Evolutionary conservation across 495 filamentous ascomycete genomes (phyloP).

Genomic region (Thermochaetoides thermophila): DNA sequence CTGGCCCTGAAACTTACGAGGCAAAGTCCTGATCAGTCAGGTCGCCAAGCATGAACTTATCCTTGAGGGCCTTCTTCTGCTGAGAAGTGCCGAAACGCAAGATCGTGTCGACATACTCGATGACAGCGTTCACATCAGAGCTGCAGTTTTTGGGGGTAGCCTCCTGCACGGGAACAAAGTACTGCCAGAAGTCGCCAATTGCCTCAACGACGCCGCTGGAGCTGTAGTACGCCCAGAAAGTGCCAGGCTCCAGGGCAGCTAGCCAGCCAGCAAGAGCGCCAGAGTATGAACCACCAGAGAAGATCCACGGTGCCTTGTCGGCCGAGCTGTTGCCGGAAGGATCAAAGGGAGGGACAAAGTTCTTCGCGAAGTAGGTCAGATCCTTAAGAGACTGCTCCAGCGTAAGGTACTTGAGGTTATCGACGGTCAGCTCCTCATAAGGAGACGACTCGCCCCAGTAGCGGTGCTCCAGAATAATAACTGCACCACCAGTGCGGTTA

Average conservation of each 20-base stretch:
- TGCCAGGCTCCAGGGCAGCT: conserved; percentile 41
- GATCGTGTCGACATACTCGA: conserved; percentile 41
- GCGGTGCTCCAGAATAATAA: conserved; percentile 44
- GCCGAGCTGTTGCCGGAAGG: conserved; percentile 33
- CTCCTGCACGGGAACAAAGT: conserved; percentile 47
- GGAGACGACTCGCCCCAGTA: conserved; percentile 51
- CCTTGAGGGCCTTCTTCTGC: conserved; percentile 38
- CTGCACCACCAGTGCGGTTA: conserved; percentile 39
- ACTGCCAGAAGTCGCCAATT: conserved; percentile 50
- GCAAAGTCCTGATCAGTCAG: conserved; percentile 47
- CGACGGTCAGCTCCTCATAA: conserved; percentile 35
- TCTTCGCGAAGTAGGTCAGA: conserved; percentile 46
- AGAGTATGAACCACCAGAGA: conserved; percentile 49
- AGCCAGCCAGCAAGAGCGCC: conserved; percentile 51
- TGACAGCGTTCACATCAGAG: conserved; percentile 37
- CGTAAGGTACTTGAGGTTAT: conserved; percentile 48
- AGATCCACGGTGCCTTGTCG: conserved; percentile 46
- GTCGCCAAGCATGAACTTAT: conserved; percentile 39
- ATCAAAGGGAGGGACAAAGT: conserved; percentile 43
- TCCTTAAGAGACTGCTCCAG: conserved; percentile 48
- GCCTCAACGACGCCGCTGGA: conserved; percentile 49
- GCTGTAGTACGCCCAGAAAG: conserved; percentile 53
- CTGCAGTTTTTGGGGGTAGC: conserved; percentile 53
- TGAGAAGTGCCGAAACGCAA: conserved; percentile 25
- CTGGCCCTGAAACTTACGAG: conserved; percentile 16